Conservation (phyloP, 1,284 basidiomycete species). For the Sanghuangporus baumii region DNA sequence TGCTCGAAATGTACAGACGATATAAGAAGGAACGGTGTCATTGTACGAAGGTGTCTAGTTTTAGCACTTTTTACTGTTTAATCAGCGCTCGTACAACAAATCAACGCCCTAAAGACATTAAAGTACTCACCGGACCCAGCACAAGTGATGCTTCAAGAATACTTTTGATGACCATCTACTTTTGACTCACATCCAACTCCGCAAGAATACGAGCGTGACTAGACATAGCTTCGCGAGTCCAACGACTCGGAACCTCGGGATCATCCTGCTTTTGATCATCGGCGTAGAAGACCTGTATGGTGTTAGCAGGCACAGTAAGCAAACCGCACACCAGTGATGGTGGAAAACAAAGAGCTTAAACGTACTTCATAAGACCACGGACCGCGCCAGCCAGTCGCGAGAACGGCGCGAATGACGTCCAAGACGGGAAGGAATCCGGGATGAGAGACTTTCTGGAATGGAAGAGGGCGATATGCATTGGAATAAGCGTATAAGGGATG, state of each 20-base stretch:
- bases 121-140: not conserved
- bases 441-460: constrained; percentile 20
- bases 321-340: not conserved
- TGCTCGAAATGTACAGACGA: too few species aligned
- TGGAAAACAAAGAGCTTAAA: not conserved
- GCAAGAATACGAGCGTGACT: constrained; percentile 17
- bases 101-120: not conserved
- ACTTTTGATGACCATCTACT: not conserved
- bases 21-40: too few species aligned
- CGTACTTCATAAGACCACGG: constrained; percentile 29
- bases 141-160: not conserved
- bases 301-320: not conserved
- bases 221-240: constrained; percentile 24
- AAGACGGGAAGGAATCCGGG: constrained; percentile 27
- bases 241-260: constrained; percentile 22
- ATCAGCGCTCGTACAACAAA: not conserved
- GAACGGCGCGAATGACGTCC: constrained; percentile 26
- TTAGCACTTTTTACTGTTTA: not conserved
- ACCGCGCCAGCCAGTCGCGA: constrained; percentile 28
- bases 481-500: constrained; percentile 27
- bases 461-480: constrained; percentile 27
- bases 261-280: constrained; percentile 25
- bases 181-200: not conserved
- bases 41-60: too few species aligned
- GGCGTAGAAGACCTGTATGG: constrained; percentile 26